phyloP scores from a whole-genome alignment of 1,284 basidiomycete species.

The Volvariella volvacea region DNA sequence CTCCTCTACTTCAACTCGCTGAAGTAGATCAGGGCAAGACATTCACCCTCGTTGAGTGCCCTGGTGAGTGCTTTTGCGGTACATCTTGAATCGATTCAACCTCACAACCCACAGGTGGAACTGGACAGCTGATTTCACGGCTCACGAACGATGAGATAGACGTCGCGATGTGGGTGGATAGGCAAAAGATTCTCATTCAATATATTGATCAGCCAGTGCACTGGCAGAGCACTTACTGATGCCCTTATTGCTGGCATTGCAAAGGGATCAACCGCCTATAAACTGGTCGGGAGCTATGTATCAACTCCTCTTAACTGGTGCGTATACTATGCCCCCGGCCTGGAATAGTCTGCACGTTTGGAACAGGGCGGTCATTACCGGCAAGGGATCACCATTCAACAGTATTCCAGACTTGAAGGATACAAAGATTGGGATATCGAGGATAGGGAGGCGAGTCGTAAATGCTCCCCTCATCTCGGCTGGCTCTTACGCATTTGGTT shows the following conservation, averaged over 20 bases:
- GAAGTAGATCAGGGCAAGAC: constrained; percentile 60
- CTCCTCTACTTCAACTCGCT: constrained; percentile 78
- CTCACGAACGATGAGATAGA: constrained; percentile 85
- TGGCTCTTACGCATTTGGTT: neutral
- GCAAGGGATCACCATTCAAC: constrained; percentile 69
- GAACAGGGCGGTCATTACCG: constrained; percentile 91
- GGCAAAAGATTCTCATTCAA: neutral
- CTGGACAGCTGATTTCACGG: constrained; percentile 83
- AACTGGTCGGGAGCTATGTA: constrained; percentile 91
- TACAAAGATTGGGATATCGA: constrained; percentile 85
- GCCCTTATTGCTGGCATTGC: constrained; percentile 91
- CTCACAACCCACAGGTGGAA: constrained; percentile 55
- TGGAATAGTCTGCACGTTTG: neutral
- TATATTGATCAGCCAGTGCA: neutral
- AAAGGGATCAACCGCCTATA: constrained; percentile 81
- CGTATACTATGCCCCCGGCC: constrained; percentile 10
- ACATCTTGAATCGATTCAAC: neutral
- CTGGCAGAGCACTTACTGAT: constrained; percentile 84
- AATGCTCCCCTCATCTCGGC: neutral
- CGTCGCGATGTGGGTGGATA: constrained; percentile 68
- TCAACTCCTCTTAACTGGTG: constrained; percentile 83
- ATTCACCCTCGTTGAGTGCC: constrained; percentile 84
- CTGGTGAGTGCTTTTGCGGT: constrained; percentile 49
- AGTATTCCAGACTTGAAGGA: constrained; percentile 73
- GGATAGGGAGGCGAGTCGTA: constrained; percentile 64